These are phyloP conservation scores for Clonostachys rosea DNA, from an alignment of 2,329 filamentous ascomycete species.

Conservation along the genomic window DNA sequence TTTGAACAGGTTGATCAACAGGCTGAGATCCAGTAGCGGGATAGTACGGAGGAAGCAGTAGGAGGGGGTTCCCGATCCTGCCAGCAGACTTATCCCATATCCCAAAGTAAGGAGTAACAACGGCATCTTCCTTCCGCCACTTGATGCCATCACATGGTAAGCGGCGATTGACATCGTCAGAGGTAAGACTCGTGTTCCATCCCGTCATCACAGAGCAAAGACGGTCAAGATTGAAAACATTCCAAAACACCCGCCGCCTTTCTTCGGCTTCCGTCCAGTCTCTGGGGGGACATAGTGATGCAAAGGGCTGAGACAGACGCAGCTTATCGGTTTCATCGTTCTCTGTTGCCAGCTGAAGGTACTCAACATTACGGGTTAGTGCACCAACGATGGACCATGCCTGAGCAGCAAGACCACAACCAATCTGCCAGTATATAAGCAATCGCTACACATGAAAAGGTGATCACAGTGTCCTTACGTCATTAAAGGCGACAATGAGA, in stretches of 20 bases:
- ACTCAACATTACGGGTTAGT: constrained; percentile 20
- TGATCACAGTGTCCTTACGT: constrained; percentile 13
- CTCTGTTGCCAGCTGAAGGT: constrained; percentile 19
- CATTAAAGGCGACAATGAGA: constrained; percentile 28
- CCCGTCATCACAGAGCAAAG: constrained; percentile 14
- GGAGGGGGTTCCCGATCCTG: constrained; percentile 29
- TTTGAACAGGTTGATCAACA: constrained; percentile 4
- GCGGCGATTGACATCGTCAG: constrained; percentile 18
- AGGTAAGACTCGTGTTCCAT: constrained; percentile 24
- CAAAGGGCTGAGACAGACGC: constrained; percentile 13
- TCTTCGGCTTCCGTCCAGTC: constrained; percentile 24
- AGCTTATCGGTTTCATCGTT: constrained; percentile 4
- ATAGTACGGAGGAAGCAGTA: constrained; percentile 24
- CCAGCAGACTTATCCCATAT: constrained; percentile 35
- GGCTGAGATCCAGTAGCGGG: constrained; percentile 3
- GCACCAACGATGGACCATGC: constrained; percentile 22
- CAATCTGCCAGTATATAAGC: constrained; percentile 13
- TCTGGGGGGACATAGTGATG: constrained; percentile 17
- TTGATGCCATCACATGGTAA: constrained; percentile 29
- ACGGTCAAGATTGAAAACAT: constrained; percentile 20
- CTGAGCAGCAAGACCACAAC: constrained; percentile 12
- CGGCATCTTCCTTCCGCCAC: constrained; percentile 31
- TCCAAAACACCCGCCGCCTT: constrained; percentile 23
- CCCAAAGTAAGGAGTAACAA: constrained; percentile 34
- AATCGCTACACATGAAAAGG: background rate